Base-by-base conservation (phyloP, 1,284 basidiomycete genomes). In the Porodaedalea pini region DNA sequence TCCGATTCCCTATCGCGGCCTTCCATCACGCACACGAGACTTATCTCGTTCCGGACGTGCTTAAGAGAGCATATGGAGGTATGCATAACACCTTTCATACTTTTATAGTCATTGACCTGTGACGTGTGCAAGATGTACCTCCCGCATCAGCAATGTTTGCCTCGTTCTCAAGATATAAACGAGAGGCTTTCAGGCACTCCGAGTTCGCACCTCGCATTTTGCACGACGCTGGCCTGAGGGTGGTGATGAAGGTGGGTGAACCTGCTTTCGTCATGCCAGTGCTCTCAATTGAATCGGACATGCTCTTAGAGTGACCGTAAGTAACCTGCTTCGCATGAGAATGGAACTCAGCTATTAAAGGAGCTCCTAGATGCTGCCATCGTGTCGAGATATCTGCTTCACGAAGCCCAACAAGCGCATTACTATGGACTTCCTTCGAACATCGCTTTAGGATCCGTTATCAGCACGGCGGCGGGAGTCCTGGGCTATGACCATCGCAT, bases 11-110 rank as follows among this genome's bases (percentile, higher is more conserved):
- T 25, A 67, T 75, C 54, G 70, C 74, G 27, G 73, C 75, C 4
- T 79, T 81, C 65, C 80, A 82, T 63, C 80, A 82, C 59, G 79
- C 79, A 0, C 77, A 80, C 65, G 77, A 79, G 64, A 73, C 78
- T 1, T 81, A 78, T 60, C 71, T 81, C 36, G 76, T 80, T 3
- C 76, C 79, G 5, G 76, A 77, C 37, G 62, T 78, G 11, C 69
- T 82, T 56, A 79, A 78, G 67, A 68, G 71, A 59, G 71, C 75
- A 1, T 81, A 73, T 62, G 63, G 63, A 3, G 66, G 51, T 59
- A 51, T 43, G 58, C 25, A 19, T 2, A n/a, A 8, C 19, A 8
- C 7, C 29, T 29, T 2, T 17, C 17, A 23, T 32, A 10, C n/a
- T 25, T 11, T 39, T 15, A 7, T 6, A 32, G 2, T 27, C 2